Evolutionary conservation across 768 basidiomycete genomes (phyloP), one percentile per base, ranked within the genome.

Genomic region (Lentinula aciculospora): DNA sequence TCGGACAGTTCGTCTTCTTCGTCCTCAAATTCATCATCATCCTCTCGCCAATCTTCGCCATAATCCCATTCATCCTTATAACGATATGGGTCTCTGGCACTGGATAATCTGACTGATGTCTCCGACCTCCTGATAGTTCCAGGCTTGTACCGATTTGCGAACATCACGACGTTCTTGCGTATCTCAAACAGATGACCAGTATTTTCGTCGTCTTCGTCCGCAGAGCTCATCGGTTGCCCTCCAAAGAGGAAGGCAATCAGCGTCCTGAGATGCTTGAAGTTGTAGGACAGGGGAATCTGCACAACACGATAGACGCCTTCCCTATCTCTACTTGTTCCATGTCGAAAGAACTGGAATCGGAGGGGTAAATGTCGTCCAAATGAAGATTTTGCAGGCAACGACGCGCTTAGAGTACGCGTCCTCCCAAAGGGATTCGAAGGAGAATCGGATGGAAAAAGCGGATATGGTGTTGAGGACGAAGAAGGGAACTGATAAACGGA

Each of bases 391-490:
- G 71, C 63, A 28, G 55, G 57, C n/a, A 58, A 9, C 0, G 36
- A 40, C n/a, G 68, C 67, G 37, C 65, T 66, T 19, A 74, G 71
- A 13, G 74, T 73, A 17, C 78, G 75, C 47, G 80, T 81, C 45
- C 84, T 72, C 15, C 85, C 84, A 59, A 89, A 84, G 0, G 87
- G 88, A 62, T 88, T 89, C 3, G 83, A 79, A 0, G 88, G 87
- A 0, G 86, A 88, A 71, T 89, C 87, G 5, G 74, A 80, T 3
- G 86, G 83, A 65, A 70, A 63, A 51, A 73, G 69, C 55, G 81
- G 67, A 65, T 77, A 77, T 1, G 79, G 75, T 2, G 54, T 37
- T 12, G 40, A 56, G 9, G 39, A 13, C 12, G 44, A 56, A 29
- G 54, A 56, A 4, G 54, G 28, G 13, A 39, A 39, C 8, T 25